Evolutionary conservation across 2,329 filamentous ascomycete species (phyloP).

Genomic region (Cladobotryum mycophilum): DNA sequence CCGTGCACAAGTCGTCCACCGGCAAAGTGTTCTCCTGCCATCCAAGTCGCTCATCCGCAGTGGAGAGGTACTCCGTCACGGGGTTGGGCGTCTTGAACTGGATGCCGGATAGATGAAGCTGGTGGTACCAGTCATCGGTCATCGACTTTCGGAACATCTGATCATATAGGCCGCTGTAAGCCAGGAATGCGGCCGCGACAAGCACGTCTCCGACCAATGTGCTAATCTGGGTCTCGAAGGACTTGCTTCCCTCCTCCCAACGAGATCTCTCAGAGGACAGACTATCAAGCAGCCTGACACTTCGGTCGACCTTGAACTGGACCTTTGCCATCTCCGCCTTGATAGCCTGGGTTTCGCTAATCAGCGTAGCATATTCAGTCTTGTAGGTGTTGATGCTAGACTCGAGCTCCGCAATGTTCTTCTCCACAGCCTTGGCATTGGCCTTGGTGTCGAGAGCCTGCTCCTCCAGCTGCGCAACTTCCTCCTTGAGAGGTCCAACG

Average conservation of each 20-base stretch:
- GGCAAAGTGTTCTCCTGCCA: constrained; percentile 95
- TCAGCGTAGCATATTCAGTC: constrained; percentile 88
- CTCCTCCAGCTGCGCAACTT: constrained; percentile 81
- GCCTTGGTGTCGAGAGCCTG: constrained; percentile 88
- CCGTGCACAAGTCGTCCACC: constrained; percentile 95
- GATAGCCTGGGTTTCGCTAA: constrained; percentile 95
- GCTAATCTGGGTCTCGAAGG: constrained; percentile 95
- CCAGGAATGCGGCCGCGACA: constrained; percentile 92
- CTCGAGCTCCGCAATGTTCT: constrained; percentile 78
- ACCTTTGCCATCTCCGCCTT: constrained; percentile 95
- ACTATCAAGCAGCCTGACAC: constrained; percentile 88
- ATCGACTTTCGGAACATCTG: constrained; percentile 97
- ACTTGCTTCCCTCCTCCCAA: constrained; percentile 97
- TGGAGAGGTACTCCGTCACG: constrained; percentile 92
- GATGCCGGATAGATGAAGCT: constrained; percentile 88
- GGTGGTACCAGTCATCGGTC: constrained; percentile 95
- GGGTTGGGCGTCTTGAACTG: constrained; percentile 90
- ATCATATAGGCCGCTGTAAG: constrained; percentile 94
- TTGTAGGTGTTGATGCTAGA: constrained; percentile 92
- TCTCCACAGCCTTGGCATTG: constrained; percentile 84
- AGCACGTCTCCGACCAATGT: constrained; percentile 94
- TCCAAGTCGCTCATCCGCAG: constrained; percentile 84
- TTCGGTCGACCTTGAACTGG: constrained; percentile 96
- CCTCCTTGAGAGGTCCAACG: constrained; percentile 84
- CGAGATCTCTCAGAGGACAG: constrained; percentile 86